Conservation (phyloP, 1,284 basidiomycete genomes). For the Apiotrichum gamsii region DNA sequence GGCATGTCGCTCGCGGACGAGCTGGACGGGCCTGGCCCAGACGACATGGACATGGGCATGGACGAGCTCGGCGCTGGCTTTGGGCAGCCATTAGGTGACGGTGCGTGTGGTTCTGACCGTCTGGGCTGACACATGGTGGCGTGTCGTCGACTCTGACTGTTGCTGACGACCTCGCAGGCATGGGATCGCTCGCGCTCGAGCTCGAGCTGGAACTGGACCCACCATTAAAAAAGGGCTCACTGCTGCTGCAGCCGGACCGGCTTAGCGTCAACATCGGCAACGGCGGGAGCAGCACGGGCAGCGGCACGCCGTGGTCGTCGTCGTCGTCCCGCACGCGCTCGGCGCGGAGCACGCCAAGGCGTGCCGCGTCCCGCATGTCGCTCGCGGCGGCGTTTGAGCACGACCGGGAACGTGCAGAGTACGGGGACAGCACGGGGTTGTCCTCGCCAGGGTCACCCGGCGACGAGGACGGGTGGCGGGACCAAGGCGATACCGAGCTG, state of each 20-base stretch:
- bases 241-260: no score
- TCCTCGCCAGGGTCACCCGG: no score
- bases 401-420: no score
- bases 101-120: no score
- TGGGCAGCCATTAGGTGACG: no score
- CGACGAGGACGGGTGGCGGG: conserved; percentile 6
- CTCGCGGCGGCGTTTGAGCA: conserved; percentile 6
- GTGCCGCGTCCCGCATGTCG: background rate
- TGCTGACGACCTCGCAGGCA: background rate
- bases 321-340: background rate
- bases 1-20: conserved; percentile 6
- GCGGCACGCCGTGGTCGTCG: background rate
- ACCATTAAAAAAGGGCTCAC: no score
- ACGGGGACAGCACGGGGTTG: no score
- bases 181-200: conserved; percentile 9
- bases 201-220: conserved; percentile 2
- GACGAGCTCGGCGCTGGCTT: no score
- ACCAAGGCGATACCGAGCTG: background rate
- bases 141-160: background rate
- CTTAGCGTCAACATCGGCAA: no score
- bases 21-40: background rate
- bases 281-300: background rate
- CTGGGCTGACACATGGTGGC: no score
- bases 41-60: background rate
- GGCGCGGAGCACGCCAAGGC: background rate